Conservation (phyloP, 305 asterid genomes). For the Fraxinus albicans region DNA sequence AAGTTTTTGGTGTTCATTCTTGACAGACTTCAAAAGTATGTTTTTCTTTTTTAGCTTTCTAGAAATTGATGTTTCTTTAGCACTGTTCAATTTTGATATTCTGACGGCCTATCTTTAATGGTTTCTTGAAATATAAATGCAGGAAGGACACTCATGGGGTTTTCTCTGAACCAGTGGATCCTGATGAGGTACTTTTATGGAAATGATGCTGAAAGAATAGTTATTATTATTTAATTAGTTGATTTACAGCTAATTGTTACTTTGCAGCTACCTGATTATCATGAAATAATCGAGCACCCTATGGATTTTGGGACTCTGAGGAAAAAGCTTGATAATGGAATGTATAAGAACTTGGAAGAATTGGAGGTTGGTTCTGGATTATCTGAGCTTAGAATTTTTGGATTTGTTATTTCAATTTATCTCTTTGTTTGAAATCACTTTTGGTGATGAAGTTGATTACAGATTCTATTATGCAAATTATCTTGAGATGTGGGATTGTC, state of each 20-base stretch:
- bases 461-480: neutral
- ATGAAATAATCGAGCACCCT: slow-evolving; percentile 66
- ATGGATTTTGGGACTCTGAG: slow-evolving; percentile 92
- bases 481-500: neutral
- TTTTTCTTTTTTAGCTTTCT: slow-evolving; percentile 25
- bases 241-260: slow-evolving; percentile 28
- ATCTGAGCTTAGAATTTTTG: slow-evolving; percentile 10
- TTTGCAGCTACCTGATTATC: slow-evolving; percentile 92
- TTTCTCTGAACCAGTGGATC: slow-evolving; percentile 87
- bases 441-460: neutral
- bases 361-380: slow-evolving; percentile 62
- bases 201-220: slow-evolving; percentile 9
- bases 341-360: slow-evolving; percentile 59
- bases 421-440: neutral
- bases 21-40: slow-evolving; percentile 94
- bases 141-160: slow-evolving; percentile 89
- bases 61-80: slow-evolving; percentile 11
- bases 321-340: slow-evolving; percentile 62
- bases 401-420: neutral
- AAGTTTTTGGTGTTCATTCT: slow-evolving; percentile 82
- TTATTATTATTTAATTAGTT: slow-evolving; percentile 15
- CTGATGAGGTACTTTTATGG: slow-evolving; percentile 54
- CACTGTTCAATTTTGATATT: slow-evolving; percentile 29
- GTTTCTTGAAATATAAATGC: slow-evolving; percentile 36
- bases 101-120: slow-evolving; percentile 19